phyloP scores from a whole-genome alignment of 1,139 yeast genomes.

The Trichomonascaceae sp. region DNA sequence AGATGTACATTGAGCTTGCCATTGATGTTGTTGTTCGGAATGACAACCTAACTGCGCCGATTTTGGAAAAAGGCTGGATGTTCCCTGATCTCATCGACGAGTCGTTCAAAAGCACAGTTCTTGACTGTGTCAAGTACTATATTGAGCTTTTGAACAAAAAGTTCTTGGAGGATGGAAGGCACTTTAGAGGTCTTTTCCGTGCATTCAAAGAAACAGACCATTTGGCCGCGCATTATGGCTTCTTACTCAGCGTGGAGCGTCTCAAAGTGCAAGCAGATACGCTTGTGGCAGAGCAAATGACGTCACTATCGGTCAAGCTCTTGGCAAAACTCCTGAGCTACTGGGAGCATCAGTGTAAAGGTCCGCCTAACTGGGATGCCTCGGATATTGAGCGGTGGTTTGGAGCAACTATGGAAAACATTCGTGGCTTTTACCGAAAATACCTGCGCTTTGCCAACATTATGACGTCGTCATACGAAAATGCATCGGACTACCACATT shows the following conservation, averaged over 20 bases:
- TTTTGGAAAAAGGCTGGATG: constrained; percentile 57
- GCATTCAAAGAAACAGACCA: constrained; percentile 91
- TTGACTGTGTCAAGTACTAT: constrained; percentile 64
- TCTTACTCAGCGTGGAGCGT: constrained; percentile 58
- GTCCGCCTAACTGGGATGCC: constrained; percentile 42
- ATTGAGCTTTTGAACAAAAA: constrained; percentile 62
- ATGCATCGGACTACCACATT: constrained; percentile 57
- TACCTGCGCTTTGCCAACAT: constrained; percentile 52
- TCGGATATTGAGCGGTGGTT: constrained; percentile 69
- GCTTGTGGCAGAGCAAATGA: constrained; percentile 59
- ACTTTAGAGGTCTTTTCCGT: constrained; percentile 43
- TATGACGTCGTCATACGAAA: constrained; percentile 60
- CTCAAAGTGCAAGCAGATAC: constrained; percentile 76
- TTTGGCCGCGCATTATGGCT: constrained; percentile 59
- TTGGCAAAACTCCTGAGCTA: constrained; percentile 58
- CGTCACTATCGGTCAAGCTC: constrained; percentile 51
- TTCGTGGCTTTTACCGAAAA: constrained; percentile 76
- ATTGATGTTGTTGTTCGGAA: constrained; percentile 61
- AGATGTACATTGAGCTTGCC: constrained; percentile 63
- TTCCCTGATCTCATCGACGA: constrained; percentile 54
- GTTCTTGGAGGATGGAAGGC: constrained; percentile 61
- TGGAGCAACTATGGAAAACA: constrained; percentile 68
- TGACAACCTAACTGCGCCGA: constrained; percentile 50
- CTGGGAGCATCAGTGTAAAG: constrained; percentile 55
- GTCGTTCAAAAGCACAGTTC: constrained; percentile 57